A percentile compares a stretch with the other conserved stretches of the same genome.
These are phyloP conservation scores for Cocos nucifera DNA, from an alignment of 176 grass and related monocot species.

Conservation along the genomic window DNA sequence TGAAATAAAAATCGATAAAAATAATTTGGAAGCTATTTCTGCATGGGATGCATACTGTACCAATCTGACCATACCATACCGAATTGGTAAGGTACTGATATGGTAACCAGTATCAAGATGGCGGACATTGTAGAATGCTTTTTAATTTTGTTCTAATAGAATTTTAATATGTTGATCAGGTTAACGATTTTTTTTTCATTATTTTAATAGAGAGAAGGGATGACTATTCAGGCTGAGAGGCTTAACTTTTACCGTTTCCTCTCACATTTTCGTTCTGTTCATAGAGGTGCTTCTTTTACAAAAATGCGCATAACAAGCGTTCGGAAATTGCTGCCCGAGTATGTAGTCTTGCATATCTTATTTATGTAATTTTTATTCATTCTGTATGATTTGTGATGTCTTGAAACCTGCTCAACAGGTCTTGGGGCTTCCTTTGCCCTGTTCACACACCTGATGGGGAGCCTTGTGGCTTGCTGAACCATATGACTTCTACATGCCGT, in stretches of 20 bases:
- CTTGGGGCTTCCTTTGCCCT: constrained; percentile 93
- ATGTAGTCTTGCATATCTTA: constrained; percentile 22
- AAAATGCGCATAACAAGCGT: constrained; percentile 91
- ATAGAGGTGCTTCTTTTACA: constrained; percentile 90
- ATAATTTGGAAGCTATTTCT: too few relatives aligned
- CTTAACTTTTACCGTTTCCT: constrained; percentile 82
- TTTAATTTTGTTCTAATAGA: too few relatives aligned
- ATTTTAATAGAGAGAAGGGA: constrained; percentile 76
- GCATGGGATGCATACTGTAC: too few relatives aligned
- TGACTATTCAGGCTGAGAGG: constrained; percentile 82
- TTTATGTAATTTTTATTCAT: background rate
- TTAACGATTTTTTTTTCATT: constrained; percentile 15
- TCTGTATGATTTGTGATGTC: constrained; percentile 8
- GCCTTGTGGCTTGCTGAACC: constrained; percentile 91
- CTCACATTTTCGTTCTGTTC: constrained; percentile 87
- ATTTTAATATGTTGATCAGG: constrained; percentile 6
- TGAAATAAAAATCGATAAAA: too few relatives aligned
- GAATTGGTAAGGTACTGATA: too few relatives aligned
- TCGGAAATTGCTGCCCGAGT: constrained; percentile 94
- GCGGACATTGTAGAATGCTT: too few relatives aligned
- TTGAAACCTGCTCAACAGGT: constrained; percentile 40
- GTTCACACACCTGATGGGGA: constrained; percentile 93
- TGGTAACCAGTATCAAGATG: too few relatives aligned
- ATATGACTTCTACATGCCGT: constrained; percentile 80
- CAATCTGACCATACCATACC: too few relatives aligned